Evolutionary conservation across 2,329 filamentous ascomycete species (phyloP), one percentile per base, ranked within the genome.

Genomic region (Apiospora kogelbergensis): DNA sequence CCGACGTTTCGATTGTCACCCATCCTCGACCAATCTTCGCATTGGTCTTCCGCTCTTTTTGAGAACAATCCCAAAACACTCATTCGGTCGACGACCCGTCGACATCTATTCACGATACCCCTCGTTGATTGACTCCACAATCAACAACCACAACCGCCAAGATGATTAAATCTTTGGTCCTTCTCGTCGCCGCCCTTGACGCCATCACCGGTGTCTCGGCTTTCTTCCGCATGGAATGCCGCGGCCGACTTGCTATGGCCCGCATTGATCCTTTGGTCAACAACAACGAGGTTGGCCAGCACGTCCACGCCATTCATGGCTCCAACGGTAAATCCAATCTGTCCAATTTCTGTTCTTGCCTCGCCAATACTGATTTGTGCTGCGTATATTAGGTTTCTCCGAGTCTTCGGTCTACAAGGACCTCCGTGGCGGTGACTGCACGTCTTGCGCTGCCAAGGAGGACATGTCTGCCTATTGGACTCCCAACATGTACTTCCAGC

Each of bases 381-480:
- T 6, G 24, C 15, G 30, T 37, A 7, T 11, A 11, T n/a, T 74
- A 95, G 93, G 86, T 64, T 93, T 97, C 76, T 84, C 84, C 65
- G 81, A 88, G 71, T 82, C 79, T n/a, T 81, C 90, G 17, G 84
- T 80, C 48, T 89, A 84, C 73, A 81, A 86, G 0, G 83, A 88
- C 48, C 86, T 97, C 17, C 76, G 85, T 5, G 79, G 76, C 20
- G 90, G 87, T 63, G 82, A 89, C 72, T 97, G 94, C 82, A 96
- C 93, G 1, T 95, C 93, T 13, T 97, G 94, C 78, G 88, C 86
- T 68, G 91, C 97, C 53, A 89, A 84, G 45, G 85, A 95, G 81
- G 94, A 97, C 81, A 91, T 90, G 81, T 97, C 93, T n/a, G 90
- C 89, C 41, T 97, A 97, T 83, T 97, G 94, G 93, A 89, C 90